Evolutionary conservation across 257 asterid species (phyloP).

Genomic region (Fraxinus pennsylvanica): DNA sequence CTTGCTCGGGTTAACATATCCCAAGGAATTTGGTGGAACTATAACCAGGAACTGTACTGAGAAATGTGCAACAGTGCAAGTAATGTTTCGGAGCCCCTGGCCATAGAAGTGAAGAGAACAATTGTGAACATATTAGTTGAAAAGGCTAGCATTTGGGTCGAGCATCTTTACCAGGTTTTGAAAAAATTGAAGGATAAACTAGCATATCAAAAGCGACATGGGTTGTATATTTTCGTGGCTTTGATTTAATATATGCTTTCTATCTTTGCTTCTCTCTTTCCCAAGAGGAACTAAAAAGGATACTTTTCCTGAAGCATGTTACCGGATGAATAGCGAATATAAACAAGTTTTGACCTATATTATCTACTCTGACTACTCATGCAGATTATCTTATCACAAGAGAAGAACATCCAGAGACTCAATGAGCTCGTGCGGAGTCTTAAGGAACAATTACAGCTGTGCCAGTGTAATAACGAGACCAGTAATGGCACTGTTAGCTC

Average conservation of each 20-base stretch:
- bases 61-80: not conserved
- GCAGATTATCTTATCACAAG: conserved; percentile 63
- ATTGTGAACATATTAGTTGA: not conserved
- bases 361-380: conserved; percentile 8
- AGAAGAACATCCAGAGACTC: conserved; percentile 61
- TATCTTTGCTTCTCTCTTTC: too few species aligned
- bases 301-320: too few species aligned
- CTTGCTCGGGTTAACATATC: not conserved
- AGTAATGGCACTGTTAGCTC: conserved; percentile 35
- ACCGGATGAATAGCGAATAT: too few species aligned
- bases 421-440: conserved; percentile 58
- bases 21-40: not conserved
- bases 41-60: not conserved
- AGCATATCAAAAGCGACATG: not conserved
- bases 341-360: not conserved
- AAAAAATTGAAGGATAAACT: not conserved
- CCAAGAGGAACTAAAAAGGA: too few species aligned
- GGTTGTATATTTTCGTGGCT: not conserved
- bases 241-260: not conserved
- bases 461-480: conserved; percentile 49
- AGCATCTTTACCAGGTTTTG: not conserved
- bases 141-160: not conserved
- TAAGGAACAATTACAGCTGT: conserved; percentile 51
- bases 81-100: not conserved
- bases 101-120: not conserved